Conservation (phyloP, 352 stramenopile genomes). For the Aphanomyces invadans region DNA sequence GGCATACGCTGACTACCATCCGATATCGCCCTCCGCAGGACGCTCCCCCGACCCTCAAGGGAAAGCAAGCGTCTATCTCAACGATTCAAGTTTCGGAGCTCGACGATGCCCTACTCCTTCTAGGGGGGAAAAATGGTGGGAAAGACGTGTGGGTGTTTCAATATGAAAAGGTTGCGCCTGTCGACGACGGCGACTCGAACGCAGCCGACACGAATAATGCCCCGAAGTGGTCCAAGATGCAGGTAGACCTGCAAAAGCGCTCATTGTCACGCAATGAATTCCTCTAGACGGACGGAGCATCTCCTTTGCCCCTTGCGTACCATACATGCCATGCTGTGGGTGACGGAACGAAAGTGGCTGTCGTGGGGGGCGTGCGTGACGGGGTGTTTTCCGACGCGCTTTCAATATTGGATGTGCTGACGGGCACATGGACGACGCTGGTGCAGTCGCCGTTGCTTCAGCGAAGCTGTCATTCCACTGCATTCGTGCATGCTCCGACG, state of each 20-base stretch:
- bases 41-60: not conserved
- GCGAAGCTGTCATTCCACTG: conserved; percentile 32
- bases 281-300: conserved; percentile 16
- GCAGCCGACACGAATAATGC: not conserved
- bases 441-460: conserved; percentile 25
- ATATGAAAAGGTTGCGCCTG: not conserved
- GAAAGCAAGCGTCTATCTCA: not conserved
- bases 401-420: conserved; percentile 41
- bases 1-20: conserved; percentile 19
- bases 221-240: conserved; percentile 19
- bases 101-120: conserved; percentile 11
- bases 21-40: conserved; percentile 13
- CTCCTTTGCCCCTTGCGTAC: conserved; percentile 8
- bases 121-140: not conserved
- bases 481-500: conserved; percentile 27
- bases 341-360: not conserved
- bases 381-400: conserved; percentile 29
- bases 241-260: not conserved
- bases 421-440: conserved; percentile 37
- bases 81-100: not conserved
- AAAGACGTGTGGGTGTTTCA: conserved; percentile 17
- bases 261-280: not conserved
- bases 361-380: conserved; percentile 33
- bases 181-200: conserved; percentile 1
- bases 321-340: conserved; percentile 4